These are phyloP conservation scores for Cicer pinnatifidum DNA, from an alignment of 306 rosid genomes.

Conservation along the genomic window DNA sequence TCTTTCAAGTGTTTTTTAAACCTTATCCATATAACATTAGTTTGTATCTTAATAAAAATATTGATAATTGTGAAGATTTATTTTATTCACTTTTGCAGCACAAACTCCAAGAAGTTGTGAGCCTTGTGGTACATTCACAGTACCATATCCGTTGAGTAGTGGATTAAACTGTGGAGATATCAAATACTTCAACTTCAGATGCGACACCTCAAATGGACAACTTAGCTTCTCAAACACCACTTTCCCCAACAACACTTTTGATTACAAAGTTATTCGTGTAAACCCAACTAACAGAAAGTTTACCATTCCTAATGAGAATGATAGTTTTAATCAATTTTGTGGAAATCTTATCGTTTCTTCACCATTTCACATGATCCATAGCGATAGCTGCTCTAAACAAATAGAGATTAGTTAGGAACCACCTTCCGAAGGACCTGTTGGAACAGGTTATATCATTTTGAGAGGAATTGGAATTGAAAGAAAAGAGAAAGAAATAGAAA, in stretches of 20 bases:
- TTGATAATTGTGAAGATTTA: background rate
- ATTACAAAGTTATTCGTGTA: conserved; percentile 23
- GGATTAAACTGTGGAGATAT: conserved; percentile 54
- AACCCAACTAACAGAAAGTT: background rate
- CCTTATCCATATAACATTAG: too few species aligned
- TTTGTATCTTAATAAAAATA: too few species aligned
- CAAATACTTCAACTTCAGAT: conserved; percentile 38
- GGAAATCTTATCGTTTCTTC: background rate
- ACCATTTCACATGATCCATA: background rate
- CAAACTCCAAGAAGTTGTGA: conserved; percentile 42
- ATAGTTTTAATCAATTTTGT: background rate
- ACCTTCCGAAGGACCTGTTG: conserved; percentile 14
- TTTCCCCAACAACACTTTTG: background rate
- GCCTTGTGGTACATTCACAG: conserved; percentile 49
- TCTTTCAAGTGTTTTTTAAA: too few species aligned
- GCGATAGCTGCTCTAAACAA: background rate
- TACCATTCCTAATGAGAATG: background rate
- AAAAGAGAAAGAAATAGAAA: too few species aligned
- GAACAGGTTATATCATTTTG: too few species aligned
- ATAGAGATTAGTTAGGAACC: conserved; percentile 40
- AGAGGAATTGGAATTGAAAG: too few species aligned
- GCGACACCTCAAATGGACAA: conserved; percentile 1
- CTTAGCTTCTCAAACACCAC: conserved; percentile 37
- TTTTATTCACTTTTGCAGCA: conserved; percentile 39
- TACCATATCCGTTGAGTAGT: conserved; percentile 65